Conservation (phyloP, 164 flowering plant genomes). For the Nymphaea colorata region DNA sequence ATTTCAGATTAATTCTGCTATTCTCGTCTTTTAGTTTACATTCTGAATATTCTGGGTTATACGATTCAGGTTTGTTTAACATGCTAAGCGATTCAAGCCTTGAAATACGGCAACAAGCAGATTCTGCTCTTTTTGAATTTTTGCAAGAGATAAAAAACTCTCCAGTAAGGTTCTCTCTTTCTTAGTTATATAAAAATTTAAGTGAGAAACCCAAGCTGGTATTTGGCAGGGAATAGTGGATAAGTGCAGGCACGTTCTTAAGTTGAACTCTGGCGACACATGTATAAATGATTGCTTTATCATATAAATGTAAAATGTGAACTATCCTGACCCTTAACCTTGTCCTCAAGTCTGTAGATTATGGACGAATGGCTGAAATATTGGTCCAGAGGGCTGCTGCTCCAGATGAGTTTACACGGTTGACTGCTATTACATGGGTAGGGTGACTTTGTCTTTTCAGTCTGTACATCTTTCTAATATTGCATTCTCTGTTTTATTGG, state of each 20-base stretch:
- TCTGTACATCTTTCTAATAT: not conserved
- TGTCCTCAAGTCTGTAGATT: constrained; percentile 86
- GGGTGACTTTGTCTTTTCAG: constrained; percentile 5
- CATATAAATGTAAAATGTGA: not conserved
- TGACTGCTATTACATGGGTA: constrained; percentile 97
- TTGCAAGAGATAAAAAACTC: constrained; percentile 96
- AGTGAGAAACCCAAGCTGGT: not conserved
- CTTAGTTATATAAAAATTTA: not conserved
- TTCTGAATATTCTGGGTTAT: not conserved
- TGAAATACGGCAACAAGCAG: constrained; percentile 98
- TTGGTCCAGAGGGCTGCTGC: constrained; percentile 90
- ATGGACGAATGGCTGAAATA: constrained; percentile 99
- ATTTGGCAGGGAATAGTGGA: too few relatives aligned
- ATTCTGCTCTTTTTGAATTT: constrained; percentile 96
- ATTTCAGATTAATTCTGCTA: not conserved
- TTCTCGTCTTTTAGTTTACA: not conserved
- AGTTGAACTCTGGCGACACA: too few relatives aligned
- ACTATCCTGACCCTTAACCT: not conserved
- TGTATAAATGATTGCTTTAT: not conserved
- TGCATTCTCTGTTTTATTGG: not conserved
- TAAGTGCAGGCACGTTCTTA: too few relatives aligned
- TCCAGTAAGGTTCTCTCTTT: constrained; percentile 49
- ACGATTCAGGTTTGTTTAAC: constrained; percentile 71
- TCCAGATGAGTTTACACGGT: constrained; percentile 82
- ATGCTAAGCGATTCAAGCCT: constrained; percentile 96